These are phyloP conservation scores for Singerocomus rubriflavus DNA, from an alignment of 1,284 basidiomycete species.

Conservation along the genomic window DNA sequence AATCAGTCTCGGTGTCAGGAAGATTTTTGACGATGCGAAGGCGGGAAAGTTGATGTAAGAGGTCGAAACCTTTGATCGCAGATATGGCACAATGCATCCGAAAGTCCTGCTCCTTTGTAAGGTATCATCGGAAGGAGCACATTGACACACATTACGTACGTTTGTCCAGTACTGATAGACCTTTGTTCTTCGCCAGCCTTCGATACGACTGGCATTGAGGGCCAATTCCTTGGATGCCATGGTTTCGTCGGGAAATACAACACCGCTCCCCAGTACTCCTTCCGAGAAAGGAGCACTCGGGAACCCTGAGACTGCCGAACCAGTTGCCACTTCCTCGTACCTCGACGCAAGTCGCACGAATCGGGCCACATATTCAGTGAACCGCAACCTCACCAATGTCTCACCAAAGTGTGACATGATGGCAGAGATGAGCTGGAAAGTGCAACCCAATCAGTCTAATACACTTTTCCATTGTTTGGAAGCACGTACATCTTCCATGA, in stretches of 20 bases:
- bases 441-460: slow-evolving; percentile 2
- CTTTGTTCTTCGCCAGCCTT: slow-evolving; percentile 74
- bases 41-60: slow-evolving; percentile 69
- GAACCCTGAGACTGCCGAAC: slow-evolving; percentile 64
- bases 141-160: slow-evolving; percentile 38
- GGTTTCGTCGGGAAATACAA: slow-evolving; percentile 65
- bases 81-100: slow-evolving; percentile 41
- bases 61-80: slow-evolving; percentile 64
- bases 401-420: slow-evolving; percentile 79
- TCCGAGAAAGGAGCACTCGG: slow-evolving; percentile 46
- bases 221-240: slow-evolving; percentile 58
- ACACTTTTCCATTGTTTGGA: slow-evolving; percentile 25
- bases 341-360: slow-evolving; percentile 76
- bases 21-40: slow-evolving; percentile 63
- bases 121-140: background rate
- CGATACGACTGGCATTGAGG: slow-evolving; percentile 70
- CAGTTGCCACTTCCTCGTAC: slow-evolving; percentile 73
- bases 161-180: slow-evolving; percentile 60
- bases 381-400: slow-evolving; percentile 69
- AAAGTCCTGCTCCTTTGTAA: slow-evolving; percentile 49
- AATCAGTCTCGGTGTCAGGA: slow-evolving; percentile 61
- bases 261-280: slow-evolving; percentile 61
- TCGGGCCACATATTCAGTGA: slow-evolving; percentile 72
- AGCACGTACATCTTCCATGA: slow-evolving; percentile 85
- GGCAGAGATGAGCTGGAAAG: slow-evolving; percentile 59